Evolutionary conservation across 441 rosid genomes (phyloP), one percentile per base, ranked within the genome.

Genomic region (California macrophylla): DNA sequence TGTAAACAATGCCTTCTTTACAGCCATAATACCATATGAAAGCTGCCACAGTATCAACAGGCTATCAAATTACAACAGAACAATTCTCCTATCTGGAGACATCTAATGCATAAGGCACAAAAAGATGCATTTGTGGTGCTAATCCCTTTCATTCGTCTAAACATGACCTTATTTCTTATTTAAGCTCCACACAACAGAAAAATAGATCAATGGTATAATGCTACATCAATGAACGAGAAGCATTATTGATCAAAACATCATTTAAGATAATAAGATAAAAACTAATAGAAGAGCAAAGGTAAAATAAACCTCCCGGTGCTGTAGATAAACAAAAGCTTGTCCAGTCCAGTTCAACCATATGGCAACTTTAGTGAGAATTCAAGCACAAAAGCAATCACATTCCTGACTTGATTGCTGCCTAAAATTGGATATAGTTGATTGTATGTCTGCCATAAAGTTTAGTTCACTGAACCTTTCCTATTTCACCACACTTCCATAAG

Each of bases 1-100:
- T 45, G 76, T 80, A 45, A 85, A 69, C 9, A 86, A 30, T 18
- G 90, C 94, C 73, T 84, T 89, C 85, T 85, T 86, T 63, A 84
- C 90, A 56, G 88, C 82, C 72, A 84, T 78, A 4, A 71, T 72
- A 16, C 66, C 65, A 18, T 90, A 90, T 3, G 86, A 80, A 69
- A 89, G 82, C 90, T 89, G 79, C 64, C 69, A 65, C 23, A 45
- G 66, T n/a, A 70, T 68, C 18, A 45, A 45, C 20, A 45, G 20
- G 26, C 50, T 34, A 2, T 34, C 26, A 21, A 67, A 65, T 6
- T 3, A n/a, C n/a, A 29, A 64, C 15, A 52, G 38, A 60, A 23
- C 24, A 12, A 13, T n/a, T n/a, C 7, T 64, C 42, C 23, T 54
- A 47, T 20, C 10, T 4, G 62, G 21, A 23, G 15, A 3, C 7